Evolutionary conservation across 257 asterid genomes (phyloP).

Genomic region (Solanum etuberosum): DNA sequence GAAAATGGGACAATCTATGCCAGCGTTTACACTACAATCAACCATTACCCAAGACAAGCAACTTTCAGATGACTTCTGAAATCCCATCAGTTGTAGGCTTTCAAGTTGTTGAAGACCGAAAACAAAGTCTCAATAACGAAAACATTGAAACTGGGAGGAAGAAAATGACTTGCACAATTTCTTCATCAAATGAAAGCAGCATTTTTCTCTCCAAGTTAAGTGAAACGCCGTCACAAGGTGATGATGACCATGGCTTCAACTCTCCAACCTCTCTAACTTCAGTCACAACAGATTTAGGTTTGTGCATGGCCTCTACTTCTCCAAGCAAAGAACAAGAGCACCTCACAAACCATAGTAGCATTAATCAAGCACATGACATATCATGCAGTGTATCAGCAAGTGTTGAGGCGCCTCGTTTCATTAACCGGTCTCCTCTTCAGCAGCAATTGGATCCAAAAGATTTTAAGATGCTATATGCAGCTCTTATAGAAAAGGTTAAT

Average conservation of each 20-base stretch:
- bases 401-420: not conserved
- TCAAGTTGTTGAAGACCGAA: conserved; percentile 30
- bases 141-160: conserved; percentile 16
- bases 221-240: conserved; percentile 12
- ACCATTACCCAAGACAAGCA: conserved; percentile 20
- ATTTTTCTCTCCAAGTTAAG: conserved; percentile 11
- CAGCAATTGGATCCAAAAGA: conserved; percentile 23
- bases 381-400: conserved; percentile 3
- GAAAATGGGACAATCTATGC: conserved; percentile 61
- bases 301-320: conserved; percentile 24
- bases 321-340: conserved; percentile 20
- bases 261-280: conserved; percentile 63
- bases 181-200: conserved; percentile 19
- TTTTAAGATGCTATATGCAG: conserved; percentile 37
- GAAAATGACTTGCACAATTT: conserved; percentile 15
- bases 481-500: conserved; percentile 39
- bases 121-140: conserved; percentile 13
- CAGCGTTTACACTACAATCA: conserved; percentile 36
- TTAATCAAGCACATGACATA: conserved; percentile 1
- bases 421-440: conserved; percentile 3
- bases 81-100: conserved; percentile 37
- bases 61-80: conserved; percentile 12
- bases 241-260: conserved; percentile 9
- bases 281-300: conserved; percentile 46
- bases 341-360: not conserved